Percentiles rank a stretch among this genome's conserved stretches.
These are phyloP conservation scores for Allomyces macrogynus DNA, from an alignment of 192 early-diverging fungal genomes.

Conservation along the genomic window DNA sequence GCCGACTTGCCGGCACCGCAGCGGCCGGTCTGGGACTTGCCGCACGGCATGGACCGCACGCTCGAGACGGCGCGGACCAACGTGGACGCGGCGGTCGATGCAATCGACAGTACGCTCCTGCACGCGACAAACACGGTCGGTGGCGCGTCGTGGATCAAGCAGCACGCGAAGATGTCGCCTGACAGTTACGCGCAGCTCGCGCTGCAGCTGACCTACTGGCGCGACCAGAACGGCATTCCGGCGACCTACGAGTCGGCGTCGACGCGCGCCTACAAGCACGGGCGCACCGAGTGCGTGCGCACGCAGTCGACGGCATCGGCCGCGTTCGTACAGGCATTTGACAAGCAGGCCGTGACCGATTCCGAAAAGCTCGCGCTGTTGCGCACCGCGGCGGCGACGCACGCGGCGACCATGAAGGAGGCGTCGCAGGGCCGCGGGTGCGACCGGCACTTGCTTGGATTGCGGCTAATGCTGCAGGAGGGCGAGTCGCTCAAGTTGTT, in stretches of 20 bases:
- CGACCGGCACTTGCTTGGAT: slow-evolving; percentile 77
- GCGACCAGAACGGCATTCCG: slow-evolving; percentile 43
- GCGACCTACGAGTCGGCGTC: slow-evolving; percentile 64
- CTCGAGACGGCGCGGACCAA: not conserved
- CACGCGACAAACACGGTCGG: not conserved
- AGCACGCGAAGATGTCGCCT: slow-evolving; percentile 45
- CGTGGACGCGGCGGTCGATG: not conserved
- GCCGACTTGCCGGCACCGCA: not conserved
- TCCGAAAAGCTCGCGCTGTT: slow-evolving; percentile 17
- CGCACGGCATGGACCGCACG: not conserved
- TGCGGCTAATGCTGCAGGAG: slow-evolving; percentile 46
- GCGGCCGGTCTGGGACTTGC: not conserved
- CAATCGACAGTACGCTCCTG: not conserved
- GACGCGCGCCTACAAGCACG: slow-evolving; percentile 50
- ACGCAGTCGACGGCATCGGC: slow-evolving; percentile 55
- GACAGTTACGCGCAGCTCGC: slow-evolving; percentile 84
- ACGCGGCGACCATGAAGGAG: slow-evolving; percentile 51
- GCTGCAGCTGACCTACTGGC: slow-evolving; percentile 64
- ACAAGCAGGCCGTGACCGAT: slow-evolving; percentile 25
- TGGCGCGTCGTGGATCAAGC: not conserved
- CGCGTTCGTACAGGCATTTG: slow-evolving; percentile 54
- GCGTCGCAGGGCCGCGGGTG: slow-evolving; percentile 61
- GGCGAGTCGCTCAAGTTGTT: slow-evolving; percentile 48
- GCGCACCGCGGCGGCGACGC: slow-evolving; percentile 10
- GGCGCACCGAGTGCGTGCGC: slow-evolving; percentile 83